A percentile compares a stretch with the other conserved stretches of the same genome.
Conservation (phyloP, 257 asterid species). For the Solanum sitiens region DNA sequence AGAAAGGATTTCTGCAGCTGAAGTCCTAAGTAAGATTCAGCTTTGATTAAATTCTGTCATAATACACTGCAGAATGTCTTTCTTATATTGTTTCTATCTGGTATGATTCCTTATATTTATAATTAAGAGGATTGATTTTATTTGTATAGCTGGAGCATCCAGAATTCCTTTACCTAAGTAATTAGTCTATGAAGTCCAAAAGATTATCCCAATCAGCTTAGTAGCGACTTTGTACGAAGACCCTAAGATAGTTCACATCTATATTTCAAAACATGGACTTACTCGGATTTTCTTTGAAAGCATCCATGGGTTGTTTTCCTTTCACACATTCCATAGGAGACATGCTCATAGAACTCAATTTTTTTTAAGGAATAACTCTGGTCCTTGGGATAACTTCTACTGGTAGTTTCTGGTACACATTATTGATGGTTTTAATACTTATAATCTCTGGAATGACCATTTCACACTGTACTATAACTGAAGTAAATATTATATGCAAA, state of each 20-base stretch:
- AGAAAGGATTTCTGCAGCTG: conserved; percentile 57
- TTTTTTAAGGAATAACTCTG: not conserved
- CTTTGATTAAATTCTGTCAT: not conserved
- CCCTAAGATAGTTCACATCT: not conserved
- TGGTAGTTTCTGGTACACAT: not conserved
- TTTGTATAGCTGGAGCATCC: not conserved
- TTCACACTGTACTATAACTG: not conserved
- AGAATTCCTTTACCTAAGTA: not conserved
- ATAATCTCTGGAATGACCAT: not conserved
- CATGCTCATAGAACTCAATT: not conserved
- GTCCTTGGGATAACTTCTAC: not conserved
- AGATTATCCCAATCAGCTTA: not conserved
- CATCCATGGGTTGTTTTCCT: not conserved
- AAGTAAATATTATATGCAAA: not conserved
- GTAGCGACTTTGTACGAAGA: not conserved
- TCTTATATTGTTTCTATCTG: not conserved
- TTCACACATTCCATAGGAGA: not conserved
- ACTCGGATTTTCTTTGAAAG: not conserved
- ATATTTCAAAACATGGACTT: not conserved
- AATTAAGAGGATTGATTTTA: not conserved
- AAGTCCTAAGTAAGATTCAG: conserved; percentile 64
- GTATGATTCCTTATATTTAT: not conserved
- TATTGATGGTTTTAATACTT: not conserved
- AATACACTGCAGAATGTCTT: not conserved
- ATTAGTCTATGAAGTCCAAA: not conserved